phyloP scores from a whole-genome alignment of 169 alveolate genomes.

The Plasmodium billcollinsi region DNA sequence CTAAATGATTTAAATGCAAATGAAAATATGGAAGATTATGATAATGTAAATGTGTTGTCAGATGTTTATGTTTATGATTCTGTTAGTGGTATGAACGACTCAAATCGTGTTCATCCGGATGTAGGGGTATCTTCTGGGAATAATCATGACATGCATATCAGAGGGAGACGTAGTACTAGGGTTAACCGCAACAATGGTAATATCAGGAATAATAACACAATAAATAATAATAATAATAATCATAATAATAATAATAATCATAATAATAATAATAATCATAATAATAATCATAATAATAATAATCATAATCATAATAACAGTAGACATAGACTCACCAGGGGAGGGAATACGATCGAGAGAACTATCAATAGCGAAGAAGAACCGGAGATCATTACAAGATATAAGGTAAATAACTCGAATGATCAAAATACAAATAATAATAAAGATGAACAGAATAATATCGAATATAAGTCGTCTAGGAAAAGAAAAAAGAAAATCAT shows the following conservation, averaged over 20 bases:
- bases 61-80: conserved; percentile 48
- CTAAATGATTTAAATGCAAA: conserved; percentile 17
- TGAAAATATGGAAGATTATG: conserved; percentile 28
- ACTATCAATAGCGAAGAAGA: too few relatives aligned
- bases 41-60: conserved; percentile 13
- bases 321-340: too few relatives aligned
- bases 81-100: neutral
- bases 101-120: neutral
- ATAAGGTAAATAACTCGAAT: too few relatives aligned
- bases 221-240: neutral
- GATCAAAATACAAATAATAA: neutral
- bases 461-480: neutral
- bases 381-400: too few relatives aligned
- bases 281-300: neutral
- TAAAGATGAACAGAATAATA: neutral
- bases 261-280: neutral
- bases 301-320: neutral
- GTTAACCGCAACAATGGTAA: neutral
- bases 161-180: neutral
- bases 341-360: too few relatives aligned
- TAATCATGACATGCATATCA: too few relatives aligned
- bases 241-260: neutral
- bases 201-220: neutral
- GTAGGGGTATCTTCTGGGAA: too few relatives aligned
- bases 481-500: conserved; percentile 18